A percentile compares a stretch with the other conserved stretches of the same genome.
phyloP scores from a whole-genome alignment of 1,284 basidiomycete genomes.

The Lentinula novae-zelandiae region DNA sequence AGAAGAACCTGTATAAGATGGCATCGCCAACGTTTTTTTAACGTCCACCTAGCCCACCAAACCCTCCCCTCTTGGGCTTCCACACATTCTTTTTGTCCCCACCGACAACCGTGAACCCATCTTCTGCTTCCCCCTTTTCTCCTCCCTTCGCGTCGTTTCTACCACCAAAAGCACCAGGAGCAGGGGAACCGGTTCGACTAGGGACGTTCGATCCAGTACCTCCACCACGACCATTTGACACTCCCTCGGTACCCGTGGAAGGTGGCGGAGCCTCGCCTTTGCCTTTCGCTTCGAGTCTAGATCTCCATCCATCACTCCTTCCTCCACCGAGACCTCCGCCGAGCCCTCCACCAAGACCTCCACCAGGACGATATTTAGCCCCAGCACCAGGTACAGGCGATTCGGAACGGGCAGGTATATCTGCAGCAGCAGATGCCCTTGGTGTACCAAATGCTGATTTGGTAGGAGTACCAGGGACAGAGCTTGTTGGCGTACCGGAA shows the following conservation, averaged over 20 bases:
- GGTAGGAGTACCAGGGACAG: slow-evolving; percentile 29
- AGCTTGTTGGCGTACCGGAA: slow-evolving; percentile 28
- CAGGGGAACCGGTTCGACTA: slow-evolving; percentile 14
- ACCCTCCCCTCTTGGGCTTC: slow-evolving; percentile 29
- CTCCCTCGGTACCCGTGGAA: slow-evolving; percentile 13
- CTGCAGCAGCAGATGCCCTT: background rate
- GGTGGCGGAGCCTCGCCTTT: slow-evolving; percentile 25
- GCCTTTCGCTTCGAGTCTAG: slow-evolving; percentile 47
- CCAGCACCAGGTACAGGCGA: slow-evolving; percentile 20
- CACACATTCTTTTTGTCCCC: slow-evolving; percentile 38
- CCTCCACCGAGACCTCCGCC: slow-evolving; percentile 18
- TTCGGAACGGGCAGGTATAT: background rate
- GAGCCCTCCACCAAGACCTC: slow-evolving; percentile 28
- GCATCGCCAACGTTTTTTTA: too few species aligned
- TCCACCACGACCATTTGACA: background rate
- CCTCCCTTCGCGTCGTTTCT: slow-evolving; percentile 32
- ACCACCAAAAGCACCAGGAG: slow-evolving; percentile 17
- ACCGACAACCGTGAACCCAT: slow-evolving; percentile 60
- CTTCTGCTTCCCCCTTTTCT: slow-evolving; percentile 41
- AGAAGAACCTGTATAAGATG: too few species aligned
- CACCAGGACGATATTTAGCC: slow-evolving; percentile 45
- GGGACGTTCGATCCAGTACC: background rate
- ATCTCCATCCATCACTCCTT: slow-evolving; percentile 49
- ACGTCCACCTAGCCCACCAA: too few species aligned
- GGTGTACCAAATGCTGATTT: slow-evolving; percentile 27